These are phyloP conservation scores for Claviceps quebecensis DNA, from an alignment of 2,329 filamentous ascomycete genomes.

Conservation along the genomic window DNA sequence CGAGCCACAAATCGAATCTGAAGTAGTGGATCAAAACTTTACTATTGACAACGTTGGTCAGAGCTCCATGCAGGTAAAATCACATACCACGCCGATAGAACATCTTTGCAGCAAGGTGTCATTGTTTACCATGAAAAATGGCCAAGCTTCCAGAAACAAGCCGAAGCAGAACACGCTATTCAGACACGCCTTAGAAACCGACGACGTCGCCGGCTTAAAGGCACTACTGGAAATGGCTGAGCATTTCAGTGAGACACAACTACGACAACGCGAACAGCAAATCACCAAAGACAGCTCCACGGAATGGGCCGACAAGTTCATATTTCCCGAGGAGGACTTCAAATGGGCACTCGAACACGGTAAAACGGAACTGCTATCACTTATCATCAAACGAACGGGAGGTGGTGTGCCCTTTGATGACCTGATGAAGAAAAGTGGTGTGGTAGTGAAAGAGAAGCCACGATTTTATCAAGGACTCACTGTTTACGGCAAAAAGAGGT, in stretches of 20 bases:
- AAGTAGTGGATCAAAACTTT: constrained; percentile 51
- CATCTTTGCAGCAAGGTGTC: constrained; percentile 31
- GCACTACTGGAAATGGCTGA: constrained; percentile 42
- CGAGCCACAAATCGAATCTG: constrained; percentile 31
- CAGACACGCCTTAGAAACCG: constrained; percentile 31
- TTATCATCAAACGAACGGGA: constrained; percentile 52
- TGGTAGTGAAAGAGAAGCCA: constrained; percentile 49
- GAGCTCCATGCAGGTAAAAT: constrained; percentile 54
- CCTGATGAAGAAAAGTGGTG: constrained; percentile 50
- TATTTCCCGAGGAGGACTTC: constrained; percentile 29
- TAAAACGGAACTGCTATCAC: constrained; percentile 42
- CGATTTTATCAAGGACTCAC: constrained; percentile 64
- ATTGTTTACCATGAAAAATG: constrained; percentile 19
- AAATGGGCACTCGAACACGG: constrained; percentile 29
- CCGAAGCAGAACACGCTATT: constrained; percentile 18
- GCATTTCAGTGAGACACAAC: constrained; percentile 26
- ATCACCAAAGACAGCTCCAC: constrained; percentile 19
- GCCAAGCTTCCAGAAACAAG: constrained; percentile 8
- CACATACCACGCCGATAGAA: constrained; percentile 38
- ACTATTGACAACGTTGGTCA: constrained; percentile 67
- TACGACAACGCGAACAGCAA: constrained; percentile 3
- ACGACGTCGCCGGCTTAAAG: constrained; percentile 40
- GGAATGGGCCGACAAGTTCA: constrained; percentile 18
- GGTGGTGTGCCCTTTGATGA: constrained; percentile 55
- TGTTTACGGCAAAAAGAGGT: constrained; percentile 58